A percentile compares a stretch with the other conserved stretches of the same genome.
These are phyloP conservation scores for Coniochaeta prunicola DNA, from an alignment of 2,329 filamentous ascomycete species.

Conservation along the genomic window DNA sequence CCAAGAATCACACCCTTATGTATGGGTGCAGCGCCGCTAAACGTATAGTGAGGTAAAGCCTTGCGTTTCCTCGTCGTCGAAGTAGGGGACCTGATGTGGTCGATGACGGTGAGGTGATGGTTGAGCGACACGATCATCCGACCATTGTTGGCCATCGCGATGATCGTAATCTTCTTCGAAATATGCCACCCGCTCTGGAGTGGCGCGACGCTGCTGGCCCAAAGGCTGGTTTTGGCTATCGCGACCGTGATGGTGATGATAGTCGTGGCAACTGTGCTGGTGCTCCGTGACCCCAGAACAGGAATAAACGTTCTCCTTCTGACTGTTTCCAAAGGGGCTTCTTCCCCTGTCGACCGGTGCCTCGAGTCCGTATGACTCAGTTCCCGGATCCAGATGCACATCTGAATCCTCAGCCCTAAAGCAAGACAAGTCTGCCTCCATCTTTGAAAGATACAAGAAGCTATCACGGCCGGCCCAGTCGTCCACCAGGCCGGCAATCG, in stretches of 20 bases:
- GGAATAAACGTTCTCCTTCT: not conserved
- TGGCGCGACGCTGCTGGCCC: not conserved
- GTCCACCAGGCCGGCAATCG: conserved; percentile 54
- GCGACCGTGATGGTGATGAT: not conserved
- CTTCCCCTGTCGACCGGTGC: not conserved
- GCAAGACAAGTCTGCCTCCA: conserved; percentile 53
- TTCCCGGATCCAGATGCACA: not conserved
- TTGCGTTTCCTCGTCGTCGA: not conserved
- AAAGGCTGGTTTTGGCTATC: not conserved
- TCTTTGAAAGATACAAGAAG: conserved; percentile 47
- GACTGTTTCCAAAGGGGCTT: not conserved
- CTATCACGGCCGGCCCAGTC: conserved; percentile 48
- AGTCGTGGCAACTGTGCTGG: not conserved
- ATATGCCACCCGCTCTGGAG: not conserved
- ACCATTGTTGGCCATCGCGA: not conserved
- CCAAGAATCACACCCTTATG: not conserved
- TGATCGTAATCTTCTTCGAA: not conserved
- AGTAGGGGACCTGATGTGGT: not conserved
- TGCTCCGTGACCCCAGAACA: not conserved
- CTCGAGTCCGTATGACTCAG: not conserved
- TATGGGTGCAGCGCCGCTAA: not conserved
- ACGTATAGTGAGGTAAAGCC: not conserved
- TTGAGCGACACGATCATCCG: not conserved
- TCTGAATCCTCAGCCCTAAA: conserved; percentile 28
- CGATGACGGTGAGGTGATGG: not conserved